phyloP scores from a whole-genome alignment of 1,139 yeast species.

The Komagataea norvegica region DNA sequence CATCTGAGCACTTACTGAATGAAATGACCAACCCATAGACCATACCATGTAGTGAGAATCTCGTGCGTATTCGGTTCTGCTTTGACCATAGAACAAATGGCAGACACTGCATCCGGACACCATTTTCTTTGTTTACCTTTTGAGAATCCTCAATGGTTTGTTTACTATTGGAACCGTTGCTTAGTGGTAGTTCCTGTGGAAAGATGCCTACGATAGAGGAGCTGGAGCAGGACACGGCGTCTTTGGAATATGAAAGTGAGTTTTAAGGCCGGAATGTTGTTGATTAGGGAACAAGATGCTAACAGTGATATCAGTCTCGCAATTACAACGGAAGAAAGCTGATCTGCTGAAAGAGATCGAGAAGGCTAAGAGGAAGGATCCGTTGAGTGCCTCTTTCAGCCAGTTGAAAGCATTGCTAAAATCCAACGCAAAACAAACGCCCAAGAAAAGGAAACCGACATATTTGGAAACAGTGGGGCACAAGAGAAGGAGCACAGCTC shows the following conservation, averaged over 20 bases:
- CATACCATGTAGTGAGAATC: too few species aligned
- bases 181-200: too few species aligned
- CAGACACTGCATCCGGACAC: conserved; percentile 8
- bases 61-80: too few species aligned
- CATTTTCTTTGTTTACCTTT: conserved; percentile 8
- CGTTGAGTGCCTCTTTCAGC: conserved; percentile 12
- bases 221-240: conserved; percentile 19
- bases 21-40: too few species aligned
- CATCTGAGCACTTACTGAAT: conserved; percentile 3
- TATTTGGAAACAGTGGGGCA: neutral
- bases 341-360: conserved; percentile 25
- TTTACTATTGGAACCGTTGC: neutral
- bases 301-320: conserved; percentile 14
- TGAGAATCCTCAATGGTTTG: neutral
- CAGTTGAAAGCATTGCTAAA: conserved; percentile 13
- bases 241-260: conserved; percentile 25
- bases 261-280: neutral
- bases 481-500: conserved; percentile 6
- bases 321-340: conserved; percentile 18
- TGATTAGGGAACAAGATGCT: conserved; percentile 2
- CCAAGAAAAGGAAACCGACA: conserved; percentile 2
- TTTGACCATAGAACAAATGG: too few species aligned
- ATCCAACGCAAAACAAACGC: neutral
- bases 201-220: conserved; percentile 11
- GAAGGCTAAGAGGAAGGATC: conserved; percentile 17